phyloP scores from a whole-genome alignment of 768 basidiomycete species.

The Lentinula detonsa region DNA sequence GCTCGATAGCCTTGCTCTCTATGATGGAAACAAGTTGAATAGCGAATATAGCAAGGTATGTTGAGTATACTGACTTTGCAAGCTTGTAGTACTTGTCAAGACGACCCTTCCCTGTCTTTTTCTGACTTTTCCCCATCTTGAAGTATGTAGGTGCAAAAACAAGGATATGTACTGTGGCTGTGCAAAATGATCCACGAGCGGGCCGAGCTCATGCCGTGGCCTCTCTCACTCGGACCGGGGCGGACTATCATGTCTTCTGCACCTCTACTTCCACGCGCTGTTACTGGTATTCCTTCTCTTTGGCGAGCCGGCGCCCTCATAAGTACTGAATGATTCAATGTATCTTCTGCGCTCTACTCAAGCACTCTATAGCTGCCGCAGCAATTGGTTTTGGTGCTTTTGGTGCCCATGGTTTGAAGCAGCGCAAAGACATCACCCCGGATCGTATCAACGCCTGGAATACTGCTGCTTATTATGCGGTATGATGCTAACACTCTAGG shows the following conservation, averaged over 20 bases:
- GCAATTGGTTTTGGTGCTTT: conserved; percentile 34
- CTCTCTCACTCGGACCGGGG: not conserved
- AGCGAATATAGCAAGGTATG: not conserved
- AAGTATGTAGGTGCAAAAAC: not conserved
- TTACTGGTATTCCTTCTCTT: conserved; percentile 17
- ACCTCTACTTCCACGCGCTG: conserved; percentile 18
- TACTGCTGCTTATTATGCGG: conserved; percentile 59
- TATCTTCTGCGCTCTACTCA: not conserved
- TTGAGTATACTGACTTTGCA: conserved; percentile 57
- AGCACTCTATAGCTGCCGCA: not conserved
- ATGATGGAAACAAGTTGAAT: not conserved
- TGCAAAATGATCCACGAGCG: not conserved
- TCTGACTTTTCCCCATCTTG: conserved; percentile 73
- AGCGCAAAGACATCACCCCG: conserved; percentile 37
- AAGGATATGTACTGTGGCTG: not conserved
- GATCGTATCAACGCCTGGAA: conserved; percentile 56
- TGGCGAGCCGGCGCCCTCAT: conserved; percentile 40
- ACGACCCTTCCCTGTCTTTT: conserved; percentile 95
- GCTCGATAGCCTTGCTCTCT: conserved; percentile 99
- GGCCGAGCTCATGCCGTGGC: not conserved
- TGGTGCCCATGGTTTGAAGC: conserved; percentile 57
- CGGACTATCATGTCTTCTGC: conserved; percentile 17
- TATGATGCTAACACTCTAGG: conserved; percentile 17
- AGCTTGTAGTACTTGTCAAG: conserved; percentile 97
- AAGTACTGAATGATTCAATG: conserved; percentile 21